A percentile compares a stretch with the other conserved stretches of the same genome.
Conservation (phyloP, 495 filamentous ascomycete genomes). For the Hypoxylon rickii region DNA sequence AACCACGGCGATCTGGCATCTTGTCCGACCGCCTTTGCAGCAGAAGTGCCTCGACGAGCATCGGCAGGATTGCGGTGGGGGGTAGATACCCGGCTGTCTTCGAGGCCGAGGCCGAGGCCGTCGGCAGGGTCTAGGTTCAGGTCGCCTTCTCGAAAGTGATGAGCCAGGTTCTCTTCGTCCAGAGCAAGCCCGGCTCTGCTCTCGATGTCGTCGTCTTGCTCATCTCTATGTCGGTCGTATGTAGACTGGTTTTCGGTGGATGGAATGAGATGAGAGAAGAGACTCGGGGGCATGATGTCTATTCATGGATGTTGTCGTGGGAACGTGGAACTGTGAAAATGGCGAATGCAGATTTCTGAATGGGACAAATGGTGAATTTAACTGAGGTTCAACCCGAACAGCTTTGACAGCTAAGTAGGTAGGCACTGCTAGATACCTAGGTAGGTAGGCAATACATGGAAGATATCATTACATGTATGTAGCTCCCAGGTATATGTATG, state of each 20-base stretch:
- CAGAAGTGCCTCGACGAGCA: constrained; percentile 13
- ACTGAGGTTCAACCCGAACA: constrained; percentile 10
- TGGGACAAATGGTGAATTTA: constrained; percentile 16
- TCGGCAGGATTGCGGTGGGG: constrained; percentile 50
- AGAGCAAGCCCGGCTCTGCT: constrained; percentile 68
- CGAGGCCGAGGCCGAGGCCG: constrained; percentile 66
- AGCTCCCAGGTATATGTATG: no score
- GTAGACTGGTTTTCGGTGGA: constrained; percentile 65
- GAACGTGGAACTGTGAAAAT: no score
- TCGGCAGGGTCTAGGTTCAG: constrained; percentile 65
- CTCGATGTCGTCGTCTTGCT: constrained; percentile 70
- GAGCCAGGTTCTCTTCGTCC: constrained; percentile 70
- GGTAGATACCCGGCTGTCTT: constrained; percentile 64
- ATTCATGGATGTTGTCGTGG: constrained; percentile 13
- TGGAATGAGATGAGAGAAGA: constrained; percentile 75
- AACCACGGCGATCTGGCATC: constrained; percentile 40
- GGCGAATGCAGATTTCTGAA: constrained; percentile 22
- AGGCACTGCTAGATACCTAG: no score
- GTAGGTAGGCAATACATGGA: no score
- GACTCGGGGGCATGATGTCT: constrained; percentile 69
- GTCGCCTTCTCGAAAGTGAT: constrained; percentile 72
- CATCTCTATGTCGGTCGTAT: constrained; percentile 69
- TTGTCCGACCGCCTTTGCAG: constrained; percentile 3
- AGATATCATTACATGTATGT: no score
- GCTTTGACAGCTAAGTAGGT: no score